These are phyloP conservation scores for Scedosporium minutisporum DNA, from an alignment of 2,329 filamentous ascomycete species.

Conservation along the genomic window DNA sequence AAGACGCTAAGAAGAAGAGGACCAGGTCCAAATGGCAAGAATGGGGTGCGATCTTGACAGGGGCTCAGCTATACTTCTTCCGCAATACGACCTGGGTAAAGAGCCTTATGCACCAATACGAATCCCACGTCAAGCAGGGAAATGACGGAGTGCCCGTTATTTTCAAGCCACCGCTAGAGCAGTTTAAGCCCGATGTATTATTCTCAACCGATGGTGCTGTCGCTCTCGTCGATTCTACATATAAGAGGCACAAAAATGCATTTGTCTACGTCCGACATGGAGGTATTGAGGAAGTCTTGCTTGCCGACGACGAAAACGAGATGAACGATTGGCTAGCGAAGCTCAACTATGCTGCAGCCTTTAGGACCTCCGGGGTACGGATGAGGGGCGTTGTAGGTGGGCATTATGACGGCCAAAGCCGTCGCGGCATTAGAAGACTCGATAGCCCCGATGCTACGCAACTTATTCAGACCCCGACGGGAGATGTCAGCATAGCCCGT, in stretches of 20 bases:
- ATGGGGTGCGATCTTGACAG: slow-evolving; percentile 93
- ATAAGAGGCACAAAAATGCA: slow-evolving; percentile 92
- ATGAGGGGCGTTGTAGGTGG: slow-evolving; percentile 81
- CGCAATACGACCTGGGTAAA: slow-evolving; percentile 90
- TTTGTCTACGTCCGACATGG: slow-evolving; percentile 85
- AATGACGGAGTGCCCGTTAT: slow-evolving; percentile 68
- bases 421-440: slow-evolving; percentile 61
- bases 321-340: slow-evolving; percentile 96
- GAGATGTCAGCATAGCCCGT: slow-evolving; percentile 63
- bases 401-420: slow-evolving; percentile 73
- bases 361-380: slow-evolving; percentile 80
- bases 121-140: slow-evolving; percentile 68
- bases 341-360: slow-evolving; percentile 91
- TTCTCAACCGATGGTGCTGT: slow-evolving; percentile 93
- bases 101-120: slow-evolving; percentile 78
- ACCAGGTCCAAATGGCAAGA: slow-evolving; percentile 95
- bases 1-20: slow-evolving; percentile 88
- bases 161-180: slow-evolving; percentile 80
- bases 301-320: slow-evolving; percentile 83
- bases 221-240: slow-evolving; percentile 73
- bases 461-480: slow-evolving; percentile 58
- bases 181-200: slow-evolving; percentile 88
- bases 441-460: slow-evolving; percentile 52
- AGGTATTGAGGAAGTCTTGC: slow-evolving; percentile 78
- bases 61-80: slow-evolving; percentile 96